Conservation (phyloP, 140 eudicot species). For the Senecio squalidus region DNA sequence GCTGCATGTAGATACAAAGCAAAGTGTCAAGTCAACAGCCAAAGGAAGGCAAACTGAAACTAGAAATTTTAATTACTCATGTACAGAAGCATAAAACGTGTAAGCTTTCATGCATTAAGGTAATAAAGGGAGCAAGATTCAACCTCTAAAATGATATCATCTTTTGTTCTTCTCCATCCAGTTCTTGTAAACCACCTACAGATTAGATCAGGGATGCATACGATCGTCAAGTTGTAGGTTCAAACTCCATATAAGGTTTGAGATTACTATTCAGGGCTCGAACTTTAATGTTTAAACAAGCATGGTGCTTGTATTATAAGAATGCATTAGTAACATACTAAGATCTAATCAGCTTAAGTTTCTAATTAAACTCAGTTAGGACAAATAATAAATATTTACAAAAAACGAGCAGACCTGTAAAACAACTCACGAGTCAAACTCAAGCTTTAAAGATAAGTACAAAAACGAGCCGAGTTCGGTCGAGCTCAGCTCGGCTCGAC, state of each 20-base stretch:
- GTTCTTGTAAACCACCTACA: conserved; percentile 87
- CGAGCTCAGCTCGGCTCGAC: not conserved
- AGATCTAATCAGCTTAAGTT: conserved; percentile 10
- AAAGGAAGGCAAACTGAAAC: conserved; percentile 4
- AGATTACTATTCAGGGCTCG: not conserved
- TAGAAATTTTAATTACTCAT: conserved; percentile 9
- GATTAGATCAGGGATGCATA: conserved; percentile 12
- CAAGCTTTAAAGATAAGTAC: too few relatives aligned
- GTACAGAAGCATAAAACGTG: not conserved
- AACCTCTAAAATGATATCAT: conserved; percentile 80
- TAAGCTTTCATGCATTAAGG: not conserved
- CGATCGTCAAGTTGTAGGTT: not conserved
- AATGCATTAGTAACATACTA: conserved; percentile 7
- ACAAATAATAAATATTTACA: too few relatives aligned
- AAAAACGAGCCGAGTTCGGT: too few relatives aligned
- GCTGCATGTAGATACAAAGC: conserved; percentile 43
- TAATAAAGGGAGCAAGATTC: conserved; percentile 3
- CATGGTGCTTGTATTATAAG: conserved; percentile 12
- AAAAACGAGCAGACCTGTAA: too few relatives aligned
- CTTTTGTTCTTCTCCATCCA: conserved; percentile 97
- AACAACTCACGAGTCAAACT: too few relatives aligned
- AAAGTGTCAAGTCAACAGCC: conserved; percentile 21
- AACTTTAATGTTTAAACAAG: conserved; percentile 3
- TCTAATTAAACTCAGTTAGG: conserved; percentile 2
- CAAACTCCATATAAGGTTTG: not conserved